Evolutionary conservation across 495 filamentous ascomycete genomes (phyloP).

Genomic region (Penicillium ochrochloron): DNA sequence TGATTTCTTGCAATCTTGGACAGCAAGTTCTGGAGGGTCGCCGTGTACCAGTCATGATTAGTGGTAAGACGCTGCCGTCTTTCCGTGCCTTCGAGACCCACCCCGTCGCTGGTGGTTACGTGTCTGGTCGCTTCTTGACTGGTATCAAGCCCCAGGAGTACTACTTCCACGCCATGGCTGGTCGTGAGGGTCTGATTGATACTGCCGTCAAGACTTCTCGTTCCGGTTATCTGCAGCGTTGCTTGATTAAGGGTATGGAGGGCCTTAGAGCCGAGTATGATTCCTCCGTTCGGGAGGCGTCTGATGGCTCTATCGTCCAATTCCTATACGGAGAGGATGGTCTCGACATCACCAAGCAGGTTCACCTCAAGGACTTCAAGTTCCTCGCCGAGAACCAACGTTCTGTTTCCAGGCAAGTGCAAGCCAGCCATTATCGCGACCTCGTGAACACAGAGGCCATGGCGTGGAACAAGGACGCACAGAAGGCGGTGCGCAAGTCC

Average conservation of each 20-base stretch:
- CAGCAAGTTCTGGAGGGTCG: slow-evolving; percentile 96
- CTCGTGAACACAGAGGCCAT: slow-evolving; percentile 57
- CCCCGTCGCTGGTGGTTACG: slow-evolving; percentile 90
- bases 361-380: slow-evolving; percentile 86
- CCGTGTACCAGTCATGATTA: slow-evolving; percentile 95
- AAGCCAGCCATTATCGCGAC: slow-evolving; percentile 52
- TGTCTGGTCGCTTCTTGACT: slow-evolving; percentile 96
- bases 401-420: slow-evolving; percentile 57
- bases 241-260: slow-evolving; percentile 99
- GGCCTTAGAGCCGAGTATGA: slow-evolving; percentile 92
- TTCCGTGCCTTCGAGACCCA: slow-evolving; percentile 91
- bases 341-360: slow-evolving; percentile 91
- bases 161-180: slow-evolving; percentile 99
- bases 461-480: slow-evolving; percentile 70
- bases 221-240: slow-evolving; percentile 96
- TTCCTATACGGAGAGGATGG: slow-evolving; percentile 98
- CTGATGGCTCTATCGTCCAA: slow-evolving; percentile 90
- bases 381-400: slow-evolving; percentile 83
- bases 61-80: slow-evolving; percentile 93
- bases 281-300: slow-evolving; percentile 82
- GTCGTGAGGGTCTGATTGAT: slow-evolving; percentile 97
- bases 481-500: slow-evolving; percentile 77
- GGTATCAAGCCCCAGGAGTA: slow-evolving; percentile 97
- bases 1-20: slow-evolving; percentile 96
- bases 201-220: slow-evolving; percentile 98